Evolutionary conservation across 345 rosid species (phyloP).

Genomic region (Raphanus raphanistrum): DNA sequence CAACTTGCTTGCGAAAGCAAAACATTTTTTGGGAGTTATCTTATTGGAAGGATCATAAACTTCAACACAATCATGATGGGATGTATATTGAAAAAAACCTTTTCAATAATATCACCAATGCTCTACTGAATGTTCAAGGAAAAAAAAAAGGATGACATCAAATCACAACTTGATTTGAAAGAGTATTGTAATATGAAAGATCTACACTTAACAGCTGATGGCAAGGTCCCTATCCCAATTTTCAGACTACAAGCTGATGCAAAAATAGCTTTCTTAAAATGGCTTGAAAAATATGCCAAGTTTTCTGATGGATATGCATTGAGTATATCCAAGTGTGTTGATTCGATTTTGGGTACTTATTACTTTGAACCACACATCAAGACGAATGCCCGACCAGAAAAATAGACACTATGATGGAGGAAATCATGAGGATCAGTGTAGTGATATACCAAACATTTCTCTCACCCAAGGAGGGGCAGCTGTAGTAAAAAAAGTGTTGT

Average conservation of each 20-base stretch:
- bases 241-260: neutral
- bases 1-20: neutral
- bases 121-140: neutral
- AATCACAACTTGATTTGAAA: neutral
- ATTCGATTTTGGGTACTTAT: neutral
- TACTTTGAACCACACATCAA: neutral
- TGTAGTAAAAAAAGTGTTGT: neutral
- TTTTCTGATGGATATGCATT: neutral
- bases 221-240: neutral
- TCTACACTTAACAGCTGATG: neutral
- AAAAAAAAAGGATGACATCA: neutral
- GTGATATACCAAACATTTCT: neutral
- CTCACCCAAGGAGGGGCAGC: neutral
- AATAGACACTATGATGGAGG: neutral
- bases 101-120: too few relatives aligned
- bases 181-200: neutral
- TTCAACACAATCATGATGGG: neutral
- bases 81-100: too few relatives aligned
- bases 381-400: neutral
- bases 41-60: neutral
- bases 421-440: neutral
- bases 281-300: neutral
- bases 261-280: too few relatives aligned
- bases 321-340: neutral
- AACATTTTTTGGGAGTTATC: too few relatives aligned